Evolutionary conservation across 768 basidiomycete genomes (phyloP).

Genomic region (Pluteus cervinus): DNA sequence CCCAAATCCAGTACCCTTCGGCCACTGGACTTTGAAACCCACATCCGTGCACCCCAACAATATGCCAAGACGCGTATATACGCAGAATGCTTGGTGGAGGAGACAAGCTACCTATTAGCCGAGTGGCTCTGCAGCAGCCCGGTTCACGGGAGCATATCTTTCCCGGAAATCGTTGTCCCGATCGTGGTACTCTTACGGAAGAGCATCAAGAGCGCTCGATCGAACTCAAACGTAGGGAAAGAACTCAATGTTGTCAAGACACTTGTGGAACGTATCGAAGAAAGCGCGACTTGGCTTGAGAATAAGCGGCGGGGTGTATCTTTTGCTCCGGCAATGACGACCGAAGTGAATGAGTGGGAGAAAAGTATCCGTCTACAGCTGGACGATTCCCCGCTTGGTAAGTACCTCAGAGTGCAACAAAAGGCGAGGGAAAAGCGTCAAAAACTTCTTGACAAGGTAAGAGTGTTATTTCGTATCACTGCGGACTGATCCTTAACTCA

Average conservation of each 20-base stretch:
- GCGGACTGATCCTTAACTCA: not conserved
- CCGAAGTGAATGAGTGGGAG: conserved; percentile 74
- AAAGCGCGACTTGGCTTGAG: conserved; percentile 76
- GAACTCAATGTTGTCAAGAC: conserved; percentile 62
- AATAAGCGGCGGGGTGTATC: conserved; percentile 58
- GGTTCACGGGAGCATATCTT: conserved; percentile 83
- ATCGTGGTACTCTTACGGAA: conserved; percentile 67
- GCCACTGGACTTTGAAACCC: conserved; percentile 83
- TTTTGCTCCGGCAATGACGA: conserved; percentile 70
- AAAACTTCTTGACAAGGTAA: conserved; percentile 70
- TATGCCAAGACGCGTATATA: conserved; percentile 88
- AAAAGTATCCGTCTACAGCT: conserved; percentile 45
- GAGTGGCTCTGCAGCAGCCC: conserved; percentile 72
- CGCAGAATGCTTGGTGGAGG: conserved; percentile 77
- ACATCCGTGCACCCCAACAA: conserved; percentile 82
- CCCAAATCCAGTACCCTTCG: conserved; percentile 82
- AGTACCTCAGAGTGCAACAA: conserved; percentile 73
- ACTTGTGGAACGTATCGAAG: conserved; percentile 83
- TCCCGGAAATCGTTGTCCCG: conserved; percentile 89
- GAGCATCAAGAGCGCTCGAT: conserved; percentile 58
- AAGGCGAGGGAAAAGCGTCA: conserved; percentile 75
- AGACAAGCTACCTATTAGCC: conserved; percentile 68
- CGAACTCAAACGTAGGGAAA: conserved; percentile 36
- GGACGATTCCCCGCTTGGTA: conserved; percentile 72
- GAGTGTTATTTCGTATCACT: conserved; percentile 6